Evolutionary conservation across 495 filamentous ascomycete genomes (phyloP), one percentile per base, ranked within the genome.

Genomic region (Acidomyces sp.): DNA sequence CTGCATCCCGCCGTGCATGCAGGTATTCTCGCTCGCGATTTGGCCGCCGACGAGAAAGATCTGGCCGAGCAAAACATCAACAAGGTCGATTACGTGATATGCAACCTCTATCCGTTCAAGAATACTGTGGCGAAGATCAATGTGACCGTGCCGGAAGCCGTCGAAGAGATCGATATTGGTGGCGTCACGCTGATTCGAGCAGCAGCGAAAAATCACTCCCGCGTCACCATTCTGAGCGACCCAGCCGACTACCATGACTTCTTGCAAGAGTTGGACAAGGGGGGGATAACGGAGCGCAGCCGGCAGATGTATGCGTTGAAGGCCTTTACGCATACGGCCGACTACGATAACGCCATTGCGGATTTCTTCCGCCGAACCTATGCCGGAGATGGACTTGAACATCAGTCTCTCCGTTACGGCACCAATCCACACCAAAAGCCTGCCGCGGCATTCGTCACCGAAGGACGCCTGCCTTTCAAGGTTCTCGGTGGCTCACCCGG

Each of bases 91-190:
- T 97, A 80, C 56, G 87, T 96, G 45, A 80, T 96, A 55, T 96
- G 90, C 79, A 97, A 97, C 66, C 70, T 97, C 18, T 96, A 95
- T 61, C 87, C 87, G 10, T 96, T 97, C 75, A 93, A 94, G 69
- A 85, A 95, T 55, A 95, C 92, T 33, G 74, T 96, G 43, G 80
- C 86, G 43, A 92, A 94, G 69, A 76, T 90, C 67, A 93, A 93
- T 55, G 92, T 96, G 49, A 95, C 87, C 35, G 79, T 97, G 46
- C 72, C 80, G 17, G 90, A 97, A 62, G 90, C 90, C 34, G 88
- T 97, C 16, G 90, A 97, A 64, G 90, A 96, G 67, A 86, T 97
- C 45, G 90, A 97, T 67, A 93, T 97, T 55, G 88, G 87, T 43
- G 90, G 90, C 53, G 90, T 97, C 32, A 96, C 90, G 17, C 75